Evolutionary conservation across 2,329 filamentous ascomycete species (phyloP), one percentile per base, ranked within the genome.

Genomic region (Scolecobasidium constrictum): DNA sequence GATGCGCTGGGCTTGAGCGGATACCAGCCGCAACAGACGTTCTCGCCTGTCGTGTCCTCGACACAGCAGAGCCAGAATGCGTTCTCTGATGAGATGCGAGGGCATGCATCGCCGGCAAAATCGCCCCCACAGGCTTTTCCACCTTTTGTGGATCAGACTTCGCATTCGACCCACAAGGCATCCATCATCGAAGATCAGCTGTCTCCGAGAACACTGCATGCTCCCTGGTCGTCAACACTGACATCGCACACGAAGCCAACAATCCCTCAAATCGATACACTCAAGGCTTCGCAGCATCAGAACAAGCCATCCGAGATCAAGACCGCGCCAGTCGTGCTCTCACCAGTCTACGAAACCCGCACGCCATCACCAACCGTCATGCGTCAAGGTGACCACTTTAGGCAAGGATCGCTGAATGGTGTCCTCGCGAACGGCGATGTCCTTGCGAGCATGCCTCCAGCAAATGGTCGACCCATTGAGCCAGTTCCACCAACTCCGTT

Each of bases 341-440:
- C 83, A 0, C 83, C 83, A 0, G 83, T 87, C 1, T 82, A 81
- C 42, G 83, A 87, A 61, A 73, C 75, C 4, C 71, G 73, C n/a
- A 82, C 79, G 0, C 80, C 82, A 2, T 85, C 83, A 2, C 81
- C 83, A 2, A 81, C 71, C 3, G 66, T 72, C 11, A 64, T 65
- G 43, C 69, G 79, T 43, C 77, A 71, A 38, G 63, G 69, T 39
- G 75, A 78, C 3, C 45, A 50, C 23, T 13, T 35, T 3, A 20
- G 43, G 4, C 51, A 52, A 33, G 37, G 46, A 21, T 47, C 26
- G 34, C 39, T 37, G 31, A 48, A 36, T 53, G 53, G 46, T 47
- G 48, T 44, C 49, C 54, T 35, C 50, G 53, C 21, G 52, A 47
- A 40, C 22, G 39, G 38, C 12, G 26, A 20, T 7, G n/a, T n/a